phyloP scores from a whole-genome alignment of 371 early-diverging fungal species.

The Catenaria anguillulae region DNA sequence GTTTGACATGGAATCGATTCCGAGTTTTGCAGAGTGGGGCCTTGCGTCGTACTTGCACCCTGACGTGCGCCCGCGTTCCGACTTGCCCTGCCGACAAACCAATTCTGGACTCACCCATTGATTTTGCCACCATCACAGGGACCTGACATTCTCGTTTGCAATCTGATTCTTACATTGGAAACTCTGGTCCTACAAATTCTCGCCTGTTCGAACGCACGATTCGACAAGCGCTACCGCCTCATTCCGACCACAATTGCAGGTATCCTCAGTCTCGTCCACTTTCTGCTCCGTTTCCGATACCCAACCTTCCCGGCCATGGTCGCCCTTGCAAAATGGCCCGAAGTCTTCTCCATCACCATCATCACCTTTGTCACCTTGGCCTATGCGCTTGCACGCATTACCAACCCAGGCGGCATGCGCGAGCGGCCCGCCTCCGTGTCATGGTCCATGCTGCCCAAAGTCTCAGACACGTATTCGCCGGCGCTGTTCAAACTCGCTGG shows the following conservation, averaged over 20 bases:
- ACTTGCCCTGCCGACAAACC: no score
- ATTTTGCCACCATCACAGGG: constrained; percentile 13
- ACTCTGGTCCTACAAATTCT: constrained; percentile 14
- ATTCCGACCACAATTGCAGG: constrained; percentile 22
- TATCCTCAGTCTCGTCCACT: constrained; percentile 17
- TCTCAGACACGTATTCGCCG: constrained; percentile 18
- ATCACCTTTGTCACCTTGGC: constrained; percentile 17
- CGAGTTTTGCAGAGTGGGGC: constrained; percentile 22
- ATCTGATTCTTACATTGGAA: constrained; percentile 15
- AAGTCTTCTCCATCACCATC: constrained; percentile 21
- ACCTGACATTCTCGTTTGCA: constrained; percentile 19
- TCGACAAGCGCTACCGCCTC: constrained; percentile 16
- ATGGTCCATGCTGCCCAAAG: constrained; percentile 10
- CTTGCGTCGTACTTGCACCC: constrained; percentile 21
- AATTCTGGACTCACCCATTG: no score
- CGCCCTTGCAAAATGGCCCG: constrained; percentile 18
- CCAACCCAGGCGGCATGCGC: background rate
- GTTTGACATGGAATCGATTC: background rate
- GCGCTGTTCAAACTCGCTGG: constrained; percentile 25
- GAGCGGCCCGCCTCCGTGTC: background rate
- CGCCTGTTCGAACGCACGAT: constrained; percentile 11
- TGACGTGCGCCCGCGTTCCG: background rate
- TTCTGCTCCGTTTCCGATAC: constrained; percentile 14
- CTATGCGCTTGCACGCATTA: constrained; percentile 12
- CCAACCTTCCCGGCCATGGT: constrained; percentile 20